These are phyloP conservation scores for Corymbia citriodora DNA, from an alignment of 441 rosid genomes.

Conservation along the genomic window DNA sequence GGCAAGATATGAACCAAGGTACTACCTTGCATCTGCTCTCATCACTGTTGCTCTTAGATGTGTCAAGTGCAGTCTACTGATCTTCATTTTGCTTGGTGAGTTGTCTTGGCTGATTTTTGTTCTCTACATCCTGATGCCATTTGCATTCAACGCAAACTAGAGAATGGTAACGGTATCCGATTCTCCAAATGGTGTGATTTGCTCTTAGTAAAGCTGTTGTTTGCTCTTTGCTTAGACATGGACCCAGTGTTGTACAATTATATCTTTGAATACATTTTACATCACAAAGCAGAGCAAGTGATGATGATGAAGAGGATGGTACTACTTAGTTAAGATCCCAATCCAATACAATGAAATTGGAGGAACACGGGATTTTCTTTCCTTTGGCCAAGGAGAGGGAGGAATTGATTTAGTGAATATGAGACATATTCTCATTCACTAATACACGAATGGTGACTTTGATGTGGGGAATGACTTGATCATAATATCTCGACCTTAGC, in stretches of 20 bases:
- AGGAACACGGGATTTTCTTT: fast-evolving
- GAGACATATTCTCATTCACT: background rate
- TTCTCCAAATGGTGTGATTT: background rate
- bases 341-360: background rate
- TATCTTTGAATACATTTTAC: background rate
- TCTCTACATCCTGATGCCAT: background rate
- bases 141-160: background rate
- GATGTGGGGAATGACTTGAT: fast-evolving
- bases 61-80: background rate
- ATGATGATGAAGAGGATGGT: background rate
- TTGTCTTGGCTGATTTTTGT: background rate
- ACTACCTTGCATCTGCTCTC: background rate
- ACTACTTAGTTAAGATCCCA: background rate
- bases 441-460: background rate
- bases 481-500: background rate
- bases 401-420: too few relatives aligned
- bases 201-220: background rate
- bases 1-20: background rate
- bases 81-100: background rate
- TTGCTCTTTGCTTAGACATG: too few relatives aligned
- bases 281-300: background rate
- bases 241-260: background rate
- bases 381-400: background rate
- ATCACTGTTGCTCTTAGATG: background rate
- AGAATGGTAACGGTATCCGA: background rate